Evolutionary conservation across 176 grass and related monocot genomes (phyloP).

Genomic region (Hordeum marinum): DNA sequence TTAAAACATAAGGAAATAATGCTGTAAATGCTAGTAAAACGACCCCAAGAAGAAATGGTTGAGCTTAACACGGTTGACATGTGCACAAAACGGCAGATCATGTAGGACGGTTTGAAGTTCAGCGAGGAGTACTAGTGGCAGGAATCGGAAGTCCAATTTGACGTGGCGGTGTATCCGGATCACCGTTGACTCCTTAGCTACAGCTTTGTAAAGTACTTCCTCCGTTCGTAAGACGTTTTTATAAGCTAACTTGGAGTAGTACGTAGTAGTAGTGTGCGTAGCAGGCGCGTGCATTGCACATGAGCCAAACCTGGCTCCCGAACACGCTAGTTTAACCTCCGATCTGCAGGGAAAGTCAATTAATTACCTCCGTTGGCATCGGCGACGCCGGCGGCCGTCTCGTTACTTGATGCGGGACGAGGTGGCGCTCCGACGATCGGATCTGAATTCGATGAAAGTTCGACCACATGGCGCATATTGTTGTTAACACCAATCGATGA

Average conservation of each 20-base stretch:
- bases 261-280: not conserved
- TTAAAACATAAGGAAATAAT: too few relatives aligned
- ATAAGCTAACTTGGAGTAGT: not conserved
- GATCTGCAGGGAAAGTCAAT: not conserved
- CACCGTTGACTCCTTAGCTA: not conserved
- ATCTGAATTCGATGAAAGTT: not conserved
- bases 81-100: not conserved
- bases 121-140: not conserved
- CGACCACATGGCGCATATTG: not conserved
- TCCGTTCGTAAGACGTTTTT: too few relatives aligned
- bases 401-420: not conserved
- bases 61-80: not conserved
- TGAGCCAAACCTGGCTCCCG: not conserved
- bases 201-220: too few relatives aligned
- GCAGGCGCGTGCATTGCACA: not conserved
- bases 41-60: not conserved
- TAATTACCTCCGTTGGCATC: constrained; percentile 5
- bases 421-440: not conserved
- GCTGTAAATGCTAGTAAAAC: not conserved
- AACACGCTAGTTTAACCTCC: not conserved
- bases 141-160: not conserved
- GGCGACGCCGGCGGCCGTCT: not conserved
- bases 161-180: not conserved
- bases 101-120: not conserved
- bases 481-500: constrained; percentile 1